These are phyloP conservation scores for Sporothrix inflata DNA, from an alignment of 2,329 filamentous ascomycete species.

Conservation along the genomic window DNA sequence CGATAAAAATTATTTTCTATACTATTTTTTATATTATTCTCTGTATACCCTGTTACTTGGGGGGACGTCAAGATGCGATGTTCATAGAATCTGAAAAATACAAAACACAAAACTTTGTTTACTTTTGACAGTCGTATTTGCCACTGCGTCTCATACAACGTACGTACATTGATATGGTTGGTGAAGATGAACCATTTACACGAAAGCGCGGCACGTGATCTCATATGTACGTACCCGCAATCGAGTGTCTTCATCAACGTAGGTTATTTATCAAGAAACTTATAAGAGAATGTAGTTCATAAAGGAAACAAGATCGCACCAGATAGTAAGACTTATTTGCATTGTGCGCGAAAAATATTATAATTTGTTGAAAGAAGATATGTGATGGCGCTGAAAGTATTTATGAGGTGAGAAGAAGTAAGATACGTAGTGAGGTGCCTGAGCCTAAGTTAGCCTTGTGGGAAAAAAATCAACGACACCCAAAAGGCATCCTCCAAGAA, in stretches of 20 bases:
- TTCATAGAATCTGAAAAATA: not conserved
- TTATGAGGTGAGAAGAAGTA: too few relatives aligned
- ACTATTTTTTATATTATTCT: constrained; percentile 8
- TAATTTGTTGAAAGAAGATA: too few relatives aligned
- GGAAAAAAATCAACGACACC: constrained; percentile 21
- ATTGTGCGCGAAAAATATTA: too few relatives aligned
- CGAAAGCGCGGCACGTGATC: not conserved
- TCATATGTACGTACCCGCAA: not conserved
- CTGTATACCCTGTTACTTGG: not conserved
- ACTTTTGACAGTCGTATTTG: not conserved
- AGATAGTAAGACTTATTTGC: too few relatives aligned
- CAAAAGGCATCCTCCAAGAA: not conserved
- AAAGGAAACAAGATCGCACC: too few relatives aligned
- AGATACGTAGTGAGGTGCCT: too few relatives aligned
- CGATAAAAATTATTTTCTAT: not conserved
- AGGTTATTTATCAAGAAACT: too few relatives aligned
- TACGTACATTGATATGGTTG: not conserved
- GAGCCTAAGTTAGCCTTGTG: not conserved
- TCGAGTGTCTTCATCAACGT: not conserved
- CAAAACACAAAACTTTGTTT: not conserved
- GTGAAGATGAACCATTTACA: not conserved
- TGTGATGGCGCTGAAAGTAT: not conserved
- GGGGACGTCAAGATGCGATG: not conserved
- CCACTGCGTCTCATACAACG: not conserved
- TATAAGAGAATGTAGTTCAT: too few relatives aligned